These are phyloP conservation scores for Neonectria hederae DNA, from an alignment of 2,329 filamentous ascomycete genomes.

Conservation along the genomic window DNA sequence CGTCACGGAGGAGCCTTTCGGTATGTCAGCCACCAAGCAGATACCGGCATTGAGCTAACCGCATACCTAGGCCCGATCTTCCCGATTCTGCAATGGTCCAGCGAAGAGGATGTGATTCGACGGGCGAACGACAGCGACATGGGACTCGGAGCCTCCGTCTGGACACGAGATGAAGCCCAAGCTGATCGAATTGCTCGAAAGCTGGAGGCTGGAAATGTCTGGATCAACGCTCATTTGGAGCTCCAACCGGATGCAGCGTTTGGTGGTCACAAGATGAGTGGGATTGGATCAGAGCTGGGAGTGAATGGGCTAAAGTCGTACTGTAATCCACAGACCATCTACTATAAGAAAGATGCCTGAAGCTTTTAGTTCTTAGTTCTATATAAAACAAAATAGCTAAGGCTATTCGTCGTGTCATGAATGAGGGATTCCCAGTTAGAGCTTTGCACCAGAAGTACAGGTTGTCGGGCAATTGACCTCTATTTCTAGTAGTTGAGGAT, in stretches of 20 bases:
- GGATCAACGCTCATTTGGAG: constrained; percentile 57
- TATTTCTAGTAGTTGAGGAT: not conserved
- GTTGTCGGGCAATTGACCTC: no score
- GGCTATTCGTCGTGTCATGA: no score
- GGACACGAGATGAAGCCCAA: constrained; percentile 59
- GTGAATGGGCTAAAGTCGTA: constrained; percentile 19
- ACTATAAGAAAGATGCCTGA: not conserved
- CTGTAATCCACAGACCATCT: constrained; percentile 21
- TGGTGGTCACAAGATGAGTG: constrained; percentile 31
- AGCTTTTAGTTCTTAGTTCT: not conserved
- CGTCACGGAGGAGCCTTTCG: constrained; percentile 60
- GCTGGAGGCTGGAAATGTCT: constrained; percentile 65
- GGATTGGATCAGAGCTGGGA: constrained; percentile 28
- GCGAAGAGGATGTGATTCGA: constrained; percentile 65
- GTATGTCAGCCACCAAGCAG: constrained; percentile 27
- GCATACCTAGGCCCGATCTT: constrained; percentile 55
- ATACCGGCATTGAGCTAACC: not conserved
- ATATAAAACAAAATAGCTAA: no score
- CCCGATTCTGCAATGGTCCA: constrained; percentile 66
- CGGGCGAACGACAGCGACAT: constrained; percentile 62
- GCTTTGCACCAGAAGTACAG: no score
- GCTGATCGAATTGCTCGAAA: constrained; percentile 61
- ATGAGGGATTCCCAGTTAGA: no score
- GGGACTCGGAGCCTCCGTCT: constrained; percentile 65
- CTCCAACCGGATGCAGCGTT: constrained; percentile 21